phyloP scores from a whole-genome alignment of 2,329 filamentous ascomycete genomes.

The Xylaria sp. region DNA sequence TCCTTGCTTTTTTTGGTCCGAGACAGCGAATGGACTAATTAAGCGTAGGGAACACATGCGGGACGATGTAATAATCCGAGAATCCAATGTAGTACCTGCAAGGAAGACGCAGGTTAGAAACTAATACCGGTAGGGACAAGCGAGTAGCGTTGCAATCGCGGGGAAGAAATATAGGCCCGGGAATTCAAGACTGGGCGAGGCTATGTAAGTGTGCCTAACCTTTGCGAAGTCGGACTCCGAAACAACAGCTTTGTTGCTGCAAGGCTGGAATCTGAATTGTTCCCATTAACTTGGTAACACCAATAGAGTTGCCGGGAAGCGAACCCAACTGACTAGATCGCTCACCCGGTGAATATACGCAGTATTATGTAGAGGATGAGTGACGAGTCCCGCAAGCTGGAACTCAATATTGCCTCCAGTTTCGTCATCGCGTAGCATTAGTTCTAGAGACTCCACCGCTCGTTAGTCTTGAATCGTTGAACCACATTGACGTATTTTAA shows the following conservation, averaged over 20 bases:
- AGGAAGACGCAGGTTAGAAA: background rate
- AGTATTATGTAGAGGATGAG: background rate
- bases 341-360: too few species aligned
- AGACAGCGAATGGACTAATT: background rate
- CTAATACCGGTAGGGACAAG: background rate
- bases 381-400: conserved; percentile 6
- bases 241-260: background rate
- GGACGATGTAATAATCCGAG: conserved; percentile 15
- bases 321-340: too few species aligned
- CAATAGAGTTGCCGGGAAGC: too few species aligned
- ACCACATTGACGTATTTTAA: background rate
- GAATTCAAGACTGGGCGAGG: conserved; percentile 24
- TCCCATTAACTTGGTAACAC: too few species aligned
- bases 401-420: conserved; percentile 26
- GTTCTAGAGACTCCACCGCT: background rate
- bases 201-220: background rate
- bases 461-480: background rate
- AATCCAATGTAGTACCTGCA: background rate
- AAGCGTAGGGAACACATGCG: background rate
- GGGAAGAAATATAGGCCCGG: background rate
- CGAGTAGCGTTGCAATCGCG: background rate
- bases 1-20: background rate
- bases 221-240: background rate
- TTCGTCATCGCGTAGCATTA: conserved; percentile 45
- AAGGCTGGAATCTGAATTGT: background rate